Conservation (phyloP, 2,329 filamentous ascomycete species). For the Alternaria brassicae region DNA sequence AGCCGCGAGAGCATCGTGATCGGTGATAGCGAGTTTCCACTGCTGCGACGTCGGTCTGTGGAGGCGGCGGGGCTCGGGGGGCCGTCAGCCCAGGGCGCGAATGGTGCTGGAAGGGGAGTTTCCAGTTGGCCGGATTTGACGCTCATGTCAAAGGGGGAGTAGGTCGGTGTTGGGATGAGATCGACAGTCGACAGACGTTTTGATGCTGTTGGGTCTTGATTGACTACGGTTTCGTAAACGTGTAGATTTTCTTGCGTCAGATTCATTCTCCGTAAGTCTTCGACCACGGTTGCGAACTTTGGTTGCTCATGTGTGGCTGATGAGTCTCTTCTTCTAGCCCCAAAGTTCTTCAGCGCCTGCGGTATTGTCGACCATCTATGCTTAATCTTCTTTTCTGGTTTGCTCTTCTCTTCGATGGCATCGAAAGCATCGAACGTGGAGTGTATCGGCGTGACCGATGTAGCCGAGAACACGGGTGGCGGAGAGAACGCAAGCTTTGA, state of each 20-base stretch:
- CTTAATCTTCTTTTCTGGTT: slow-evolving; percentile 30
- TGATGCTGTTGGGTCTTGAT: slow-evolving; percentile 5
- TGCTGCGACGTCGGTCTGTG: slow-evolving; percentile 20
- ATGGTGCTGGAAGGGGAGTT: slow-evolving; percentile 27
- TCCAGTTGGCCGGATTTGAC: slow-evolving; percentile 12
- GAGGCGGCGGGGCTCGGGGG: slow-evolving; percentile 31
- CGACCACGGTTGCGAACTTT: slow-evolving; percentile 17
- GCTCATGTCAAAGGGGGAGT: slow-evolving; percentile 29
- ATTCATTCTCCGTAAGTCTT: slow-evolving; percentile 21
- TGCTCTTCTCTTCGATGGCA: slow-evolving; percentile 17
- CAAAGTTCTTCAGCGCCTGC: slow-evolving; percentile 29
- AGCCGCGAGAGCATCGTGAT: slow-evolving; percentile 13
- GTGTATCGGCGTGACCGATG: slow-evolving; percentile 22
- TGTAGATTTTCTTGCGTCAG: slow-evolving; percentile 24
- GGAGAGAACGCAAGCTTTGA: slow-evolving; percentile 15
- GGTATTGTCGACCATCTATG: slow-evolving; percentile 38
- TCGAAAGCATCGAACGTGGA: slow-evolving; percentile 14
- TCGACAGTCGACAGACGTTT: slow-evolving; percentile 21
- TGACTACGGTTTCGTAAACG: slow-evolving; percentile 17
- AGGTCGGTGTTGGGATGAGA: slow-evolving; percentile 31
- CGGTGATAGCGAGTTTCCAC: slow-evolving; percentile 21
- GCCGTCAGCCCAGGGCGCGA: slow-evolving; percentile 31
- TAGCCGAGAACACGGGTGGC: slow-evolving; percentile 2
- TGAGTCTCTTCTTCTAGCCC: slow-evolving; percentile 25
- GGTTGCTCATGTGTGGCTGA: slow-evolving; percentile 19